Conservation (phyloP, 2,329 filamentous ascomycete genomes). For the Sarocladium brachiariae region DNA sequence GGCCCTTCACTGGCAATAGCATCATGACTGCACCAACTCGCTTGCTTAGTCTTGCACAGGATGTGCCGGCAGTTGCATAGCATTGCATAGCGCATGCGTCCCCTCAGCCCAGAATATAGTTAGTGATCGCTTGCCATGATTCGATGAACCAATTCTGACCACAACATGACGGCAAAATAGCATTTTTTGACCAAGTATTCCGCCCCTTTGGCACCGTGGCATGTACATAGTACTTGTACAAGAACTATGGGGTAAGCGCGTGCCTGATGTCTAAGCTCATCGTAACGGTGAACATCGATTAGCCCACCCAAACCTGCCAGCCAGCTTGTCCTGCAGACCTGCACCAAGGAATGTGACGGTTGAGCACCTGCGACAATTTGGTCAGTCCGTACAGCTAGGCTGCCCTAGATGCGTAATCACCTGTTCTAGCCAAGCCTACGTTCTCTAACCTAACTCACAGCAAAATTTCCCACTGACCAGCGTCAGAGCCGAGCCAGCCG, state of each 20-base stretch:
- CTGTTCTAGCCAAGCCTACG: constrained; percentile 2
- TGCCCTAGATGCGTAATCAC: background rate
- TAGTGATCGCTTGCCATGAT: background rate
- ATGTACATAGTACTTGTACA: too few relatives aligned
- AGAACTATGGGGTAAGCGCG: too few relatives aligned
- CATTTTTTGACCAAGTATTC: too few relatives aligned
- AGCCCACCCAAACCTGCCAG: too few relatives aligned
- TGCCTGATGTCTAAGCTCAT: too few relatives aligned
- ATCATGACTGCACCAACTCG: too few relatives aligned
- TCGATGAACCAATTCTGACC: background rate
- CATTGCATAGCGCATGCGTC: background rate
- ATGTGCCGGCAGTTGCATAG: constrained; percentile 8
- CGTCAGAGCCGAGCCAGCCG: constrained; percentile 1
- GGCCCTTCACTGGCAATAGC: background rate
- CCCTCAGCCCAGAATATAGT: background rate
- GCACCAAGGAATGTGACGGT: too few relatives aligned
- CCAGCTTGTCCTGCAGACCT: too few relatives aligned
- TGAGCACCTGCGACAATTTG: too few relatives aligned
- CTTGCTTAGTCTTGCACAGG: constrained; percentile 7
- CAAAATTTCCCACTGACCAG: background rate
- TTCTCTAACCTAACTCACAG: background rate
- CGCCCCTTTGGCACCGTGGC: too few relatives aligned
- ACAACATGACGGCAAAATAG: background rate
- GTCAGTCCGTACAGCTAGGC: too few relatives aligned
- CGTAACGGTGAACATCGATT: too few relatives aligned